Evolutionary conservation across 1,284 basidiomycete species (phyloP).

Genomic region (Tylopilus sp.): DNA sequence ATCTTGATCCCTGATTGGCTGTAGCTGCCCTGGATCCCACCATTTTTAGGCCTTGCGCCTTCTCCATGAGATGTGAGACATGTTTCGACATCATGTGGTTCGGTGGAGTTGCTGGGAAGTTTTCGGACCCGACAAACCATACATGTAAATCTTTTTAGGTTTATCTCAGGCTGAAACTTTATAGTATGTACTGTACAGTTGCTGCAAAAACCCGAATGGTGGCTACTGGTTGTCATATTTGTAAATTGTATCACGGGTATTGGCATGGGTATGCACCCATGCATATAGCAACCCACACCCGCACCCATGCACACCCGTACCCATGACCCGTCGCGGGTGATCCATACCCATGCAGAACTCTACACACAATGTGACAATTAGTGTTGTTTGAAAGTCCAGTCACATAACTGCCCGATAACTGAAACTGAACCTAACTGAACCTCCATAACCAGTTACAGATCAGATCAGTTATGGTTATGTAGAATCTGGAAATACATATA

Average conservation of each 20-base stretch:
- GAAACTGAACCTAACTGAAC: too few species aligned
- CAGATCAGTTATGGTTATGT: too few species aligned
- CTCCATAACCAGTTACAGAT: too few species aligned
- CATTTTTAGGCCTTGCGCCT: background rate
- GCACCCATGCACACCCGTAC: background rate
- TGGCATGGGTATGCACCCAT: background rate
- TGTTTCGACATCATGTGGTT: background rate
- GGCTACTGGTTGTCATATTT: background rate
- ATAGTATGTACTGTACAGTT: background rate
- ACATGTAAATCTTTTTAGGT: background rate
- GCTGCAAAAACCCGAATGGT: background rate
- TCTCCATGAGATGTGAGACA: background rate
- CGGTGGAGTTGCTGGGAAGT: background rate
- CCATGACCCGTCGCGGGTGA: background rate
- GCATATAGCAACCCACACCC: background rate
- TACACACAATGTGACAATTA: too few species aligned
- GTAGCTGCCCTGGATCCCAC: background rate
- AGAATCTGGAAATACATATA: too few species aligned
- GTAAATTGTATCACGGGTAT: background rate
- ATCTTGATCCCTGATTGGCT: too few species aligned
- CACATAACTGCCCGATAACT: too few species aligned
- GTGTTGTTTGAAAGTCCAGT: too few species aligned
- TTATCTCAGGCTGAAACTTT: background rate
- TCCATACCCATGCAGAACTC: too few species aligned
- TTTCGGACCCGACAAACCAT: background rate